phyloP scores from a whole-genome alignment of 2,329 filamentous ascomycete species.

The Diaporthe capsici region DNA sequence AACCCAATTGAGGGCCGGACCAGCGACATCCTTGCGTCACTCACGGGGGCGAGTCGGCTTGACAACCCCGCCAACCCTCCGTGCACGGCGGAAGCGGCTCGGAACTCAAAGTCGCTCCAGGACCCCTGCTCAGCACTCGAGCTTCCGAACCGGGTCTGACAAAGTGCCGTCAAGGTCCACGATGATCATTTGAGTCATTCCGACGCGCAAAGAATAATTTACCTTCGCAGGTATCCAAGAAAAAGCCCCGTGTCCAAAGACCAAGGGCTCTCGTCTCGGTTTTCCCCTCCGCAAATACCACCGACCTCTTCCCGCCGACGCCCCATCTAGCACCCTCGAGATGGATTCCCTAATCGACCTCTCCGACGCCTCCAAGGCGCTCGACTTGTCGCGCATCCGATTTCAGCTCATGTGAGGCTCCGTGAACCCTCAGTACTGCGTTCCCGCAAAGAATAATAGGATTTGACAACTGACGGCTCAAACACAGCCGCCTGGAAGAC shows the following conservation, averaged over 20 bases:
- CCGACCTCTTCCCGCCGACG: neutral
- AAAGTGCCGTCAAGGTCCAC: slow-evolving; percentile 7
- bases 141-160: slow-evolving; percentile 20
- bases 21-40: slow-evolving; percentile 34
- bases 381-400: slow-evolving; percentile 92
- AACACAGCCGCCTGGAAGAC: slow-evolving; percentile 88
- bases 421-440: neutral
- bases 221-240: neutral
- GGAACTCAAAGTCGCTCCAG: slow-evolving; percentile 1
- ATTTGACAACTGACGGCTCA: neutral
- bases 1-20: slow-evolving; percentile 22
- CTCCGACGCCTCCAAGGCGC: slow-evolving; percentile 84
- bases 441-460: too few species aligned
- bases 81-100: slow-evolving; percentile 27
- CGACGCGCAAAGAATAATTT: neutral
- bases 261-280: neutral
- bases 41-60: slow-evolving; percentile 20
- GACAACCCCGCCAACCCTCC: slow-evolving; percentile 22
- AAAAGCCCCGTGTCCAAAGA: neutral
- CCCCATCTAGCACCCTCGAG: slow-evolving; percentile 41
- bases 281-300: neutral
- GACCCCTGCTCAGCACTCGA: slow-evolving; percentile 14
- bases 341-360: slow-evolving; percentile 96
- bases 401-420: slow-evolving; percentile 87
- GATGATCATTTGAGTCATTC: slow-evolving; percentile 3